These are phyloP conservation scores for Pyronema omphalodes DNA, from an alignment of 495 filamentous ascomycete genomes.

Conservation along the genomic window DNA sequence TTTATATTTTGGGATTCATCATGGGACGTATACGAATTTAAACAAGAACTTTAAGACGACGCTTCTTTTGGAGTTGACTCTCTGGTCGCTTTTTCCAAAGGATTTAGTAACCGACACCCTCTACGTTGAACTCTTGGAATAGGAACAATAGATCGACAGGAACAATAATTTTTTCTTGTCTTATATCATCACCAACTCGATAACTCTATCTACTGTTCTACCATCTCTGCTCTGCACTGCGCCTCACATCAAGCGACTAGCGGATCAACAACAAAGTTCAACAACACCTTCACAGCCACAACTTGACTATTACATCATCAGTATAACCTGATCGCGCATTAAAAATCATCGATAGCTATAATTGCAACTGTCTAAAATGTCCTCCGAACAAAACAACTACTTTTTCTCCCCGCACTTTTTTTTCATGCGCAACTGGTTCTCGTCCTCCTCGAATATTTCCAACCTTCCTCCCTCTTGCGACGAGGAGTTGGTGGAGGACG, in stretches of 20 bases:
- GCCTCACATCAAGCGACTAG: neutral
- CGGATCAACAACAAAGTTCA: neutral
- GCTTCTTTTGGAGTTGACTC: conserved; percentile 14
- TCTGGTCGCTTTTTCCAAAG: conserved; percentile 4
- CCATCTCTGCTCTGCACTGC: neutral
- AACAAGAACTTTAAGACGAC: conserved; percentile 6
- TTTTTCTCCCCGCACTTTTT: conserved; percentile 7
- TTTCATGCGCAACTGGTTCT: conserved; percentile 14
- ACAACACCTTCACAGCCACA: neutral
- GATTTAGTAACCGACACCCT: conserved; percentile 2
- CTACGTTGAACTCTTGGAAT: conserved; percentile 4
- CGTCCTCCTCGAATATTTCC: conserved; percentile 20
- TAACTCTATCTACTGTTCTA: conserved; percentile 2
- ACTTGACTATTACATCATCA: neutral
- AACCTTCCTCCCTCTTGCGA: conserved; percentile 21
- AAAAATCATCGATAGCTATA: conserved; percentile 8
- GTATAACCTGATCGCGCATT: conserved; percentile 7
- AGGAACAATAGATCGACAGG: conserved; percentile 8
- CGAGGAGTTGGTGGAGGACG: conserved; percentile 23
- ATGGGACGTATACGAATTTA: conserved; percentile 23
- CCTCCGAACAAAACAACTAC: neutral
- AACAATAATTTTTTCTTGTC: conserved; percentile 11
- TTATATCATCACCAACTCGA: neutral
- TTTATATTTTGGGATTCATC: conserved; percentile 10
- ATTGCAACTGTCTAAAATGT: conserved; percentile 3